These are phyloP conservation scores for Cladosporium austrohemisphaericum DNA, from an alignment of 2,329 filamentous ascomycete genomes.

Conservation along the genomic window DNA sequence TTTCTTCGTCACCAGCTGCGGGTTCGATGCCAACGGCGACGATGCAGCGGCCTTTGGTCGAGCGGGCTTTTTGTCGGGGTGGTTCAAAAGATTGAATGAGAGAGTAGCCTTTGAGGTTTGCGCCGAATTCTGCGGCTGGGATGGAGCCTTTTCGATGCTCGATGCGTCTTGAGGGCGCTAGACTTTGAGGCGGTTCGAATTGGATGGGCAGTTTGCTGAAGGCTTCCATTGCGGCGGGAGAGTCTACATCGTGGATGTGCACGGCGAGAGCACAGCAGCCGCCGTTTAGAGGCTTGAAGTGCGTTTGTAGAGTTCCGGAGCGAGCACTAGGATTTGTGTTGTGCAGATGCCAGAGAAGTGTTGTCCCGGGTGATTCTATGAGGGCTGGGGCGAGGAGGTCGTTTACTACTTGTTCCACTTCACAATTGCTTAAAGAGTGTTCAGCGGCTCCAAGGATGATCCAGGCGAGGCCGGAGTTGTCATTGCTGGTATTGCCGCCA, in stretches of 20 bases:
- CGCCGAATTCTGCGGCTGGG: slow-evolving; percentile 12
- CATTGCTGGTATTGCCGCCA: not conserved
- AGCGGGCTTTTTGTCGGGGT: not conserved
- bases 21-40: slow-evolving; percentile 19
- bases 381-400: slow-evolving; percentile 13
- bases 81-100: slow-evolving; percentile 17
- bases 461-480: slow-evolving; percentile 10
- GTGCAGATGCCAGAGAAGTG: slow-evolving; percentile 13
- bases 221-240: not conserved
- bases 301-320: slow-evolving; percentile 15
- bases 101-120: slow-evolving; percentile 14
- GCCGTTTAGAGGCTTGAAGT: slow-evolving; percentile 13
- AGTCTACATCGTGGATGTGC: slow-evolving; percentile 14
- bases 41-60: slow-evolving; percentile 14
- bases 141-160: not conserved
- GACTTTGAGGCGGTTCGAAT: slow-evolving; percentile 6
- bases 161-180: not conserved
- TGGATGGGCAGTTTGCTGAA: slow-evolving; percentile 1
- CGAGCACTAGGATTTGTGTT: slow-evolving; percentile 18
- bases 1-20: slow-evolving; percentile 12
- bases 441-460: slow-evolving; percentile 12
- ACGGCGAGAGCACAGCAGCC: slow-evolving; percentile 18
- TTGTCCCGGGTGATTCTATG: slow-evolving; percentile 11
- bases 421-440: not conserved
- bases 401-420: slow-evolving; percentile 10